These are phyloP conservation scores for Combretum micranthum DNA, from an alignment of 345 rosid genomes.

Conservation along the genomic window DNA sequence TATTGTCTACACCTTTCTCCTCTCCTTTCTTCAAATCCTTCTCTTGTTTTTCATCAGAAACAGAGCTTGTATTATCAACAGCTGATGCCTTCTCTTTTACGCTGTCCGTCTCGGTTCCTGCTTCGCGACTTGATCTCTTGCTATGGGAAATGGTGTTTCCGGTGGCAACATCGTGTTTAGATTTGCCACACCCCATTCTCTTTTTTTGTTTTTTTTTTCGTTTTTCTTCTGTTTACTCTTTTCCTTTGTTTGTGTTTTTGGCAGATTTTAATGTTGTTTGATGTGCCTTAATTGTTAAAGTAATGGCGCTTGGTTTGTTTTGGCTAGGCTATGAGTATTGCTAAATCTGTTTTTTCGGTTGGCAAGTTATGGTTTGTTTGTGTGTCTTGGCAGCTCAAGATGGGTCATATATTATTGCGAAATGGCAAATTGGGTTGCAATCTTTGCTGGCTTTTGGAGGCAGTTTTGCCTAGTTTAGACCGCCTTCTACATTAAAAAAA, in stretches of 20 bases:
- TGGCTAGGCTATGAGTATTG: neutral
- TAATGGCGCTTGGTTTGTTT: neutral
- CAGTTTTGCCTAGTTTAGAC: too few species aligned
- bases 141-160: conserved; percentile 46
- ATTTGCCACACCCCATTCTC: conserved; percentile 78
- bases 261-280: neutral
- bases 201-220: too few species aligned
- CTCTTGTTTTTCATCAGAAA: conserved; percentile 3
- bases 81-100: conserved; percentile 8
- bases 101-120: conserved; percentile 7
- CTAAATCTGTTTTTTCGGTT: conserved; percentile 13
- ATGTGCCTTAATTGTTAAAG: too few species aligned
- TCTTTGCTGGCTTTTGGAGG: too few species aligned
- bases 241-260: neutral
- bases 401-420: neutral
- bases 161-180: conserved; percentile 60
- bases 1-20: too few species aligned
- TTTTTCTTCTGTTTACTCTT: neutral
- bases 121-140: conserved; percentile 25
- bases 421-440: neutral
- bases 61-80: neutral
- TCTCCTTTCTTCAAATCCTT: neutral
- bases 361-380: neutral
- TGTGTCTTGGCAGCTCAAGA: neutral
- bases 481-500: too few species aligned